These are phyloP conservation scores for Erigeron canadensis DNA, from an alignment of 129 eudicot genomes.

Conservation along the genomic window DNA sequence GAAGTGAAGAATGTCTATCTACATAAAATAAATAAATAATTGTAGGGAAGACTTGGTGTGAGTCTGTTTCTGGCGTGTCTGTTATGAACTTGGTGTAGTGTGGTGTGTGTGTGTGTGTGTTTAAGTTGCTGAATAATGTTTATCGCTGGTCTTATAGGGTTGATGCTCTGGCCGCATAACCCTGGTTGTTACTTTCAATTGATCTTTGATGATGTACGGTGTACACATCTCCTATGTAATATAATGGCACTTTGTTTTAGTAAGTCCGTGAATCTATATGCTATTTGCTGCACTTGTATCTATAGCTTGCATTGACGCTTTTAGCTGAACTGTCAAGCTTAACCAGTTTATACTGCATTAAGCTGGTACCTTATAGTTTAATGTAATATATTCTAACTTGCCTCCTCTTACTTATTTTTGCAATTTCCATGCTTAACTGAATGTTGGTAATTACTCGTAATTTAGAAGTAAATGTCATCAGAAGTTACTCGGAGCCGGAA, in stretches of 20 bases:
- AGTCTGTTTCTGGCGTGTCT: not conserved
- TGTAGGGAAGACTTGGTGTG: slow-evolving; percentile 18
- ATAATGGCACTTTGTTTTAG: slow-evolving; percentile 8
- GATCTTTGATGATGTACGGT: slow-evolving; percentile 24
- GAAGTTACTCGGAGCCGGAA: no score
- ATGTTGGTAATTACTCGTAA: no score
- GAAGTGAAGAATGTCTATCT: slow-evolving; percentile 8
- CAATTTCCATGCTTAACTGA: no score
- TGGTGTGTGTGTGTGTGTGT: slow-evolving; percentile 14
- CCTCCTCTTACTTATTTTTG: no score
- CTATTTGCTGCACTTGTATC: no score
- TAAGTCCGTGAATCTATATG: not conserved
- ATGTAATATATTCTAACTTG: no score
- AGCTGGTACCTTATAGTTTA: no score
- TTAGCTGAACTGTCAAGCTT: no score
- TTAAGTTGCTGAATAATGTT: slow-evolving; percentile 4
- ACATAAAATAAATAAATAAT: slow-evolving; percentile 24
- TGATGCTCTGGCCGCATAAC: slow-evolving; percentile 13
- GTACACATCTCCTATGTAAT: slow-evolving; percentile 25
- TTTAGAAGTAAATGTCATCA: no score
- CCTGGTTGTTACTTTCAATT: slow-evolving; percentile 10
- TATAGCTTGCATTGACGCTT: no score
- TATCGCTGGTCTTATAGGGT: not conserved
- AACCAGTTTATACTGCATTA: no score
- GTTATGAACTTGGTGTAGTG: not conserved